Evolutionary conservation across 805 yeast genomes (phyloP).

Genomic region (Wickerhamomyces hampshirensis): DNA sequence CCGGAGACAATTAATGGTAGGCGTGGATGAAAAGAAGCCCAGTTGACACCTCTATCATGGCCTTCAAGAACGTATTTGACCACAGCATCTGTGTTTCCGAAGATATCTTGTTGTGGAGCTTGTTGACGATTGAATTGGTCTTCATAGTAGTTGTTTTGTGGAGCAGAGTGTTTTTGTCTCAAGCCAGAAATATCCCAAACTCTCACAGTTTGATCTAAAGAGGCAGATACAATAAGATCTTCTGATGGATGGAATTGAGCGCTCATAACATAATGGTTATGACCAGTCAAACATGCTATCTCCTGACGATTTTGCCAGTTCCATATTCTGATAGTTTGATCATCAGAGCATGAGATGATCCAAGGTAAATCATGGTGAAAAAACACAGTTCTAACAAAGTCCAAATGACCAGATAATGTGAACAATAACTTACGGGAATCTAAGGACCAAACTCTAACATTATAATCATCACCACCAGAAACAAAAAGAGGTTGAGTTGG

Average conservation of each 20-base stretch:
- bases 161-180: constrained; percentile 92
- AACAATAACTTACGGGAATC: constrained; percentile 87
- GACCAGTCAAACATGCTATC: constrained; percentile 95
- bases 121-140: constrained; percentile 46
- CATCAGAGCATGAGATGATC: constrained; percentile 95
- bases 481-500: constrained; percentile 97
- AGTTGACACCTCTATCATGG: constrained; percentile 96
- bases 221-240: constrained; percentile 91
- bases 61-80: constrained; percentile 96
- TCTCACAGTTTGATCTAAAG: constrained; percentile 96
- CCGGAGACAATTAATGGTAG: constrained; percentile 92
- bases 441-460: constrained; percentile 93
- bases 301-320: constrained; percentile 99
- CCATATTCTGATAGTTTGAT: constrained; percentile 98
- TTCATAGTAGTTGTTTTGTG: constrained; percentile 42
- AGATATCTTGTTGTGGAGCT: constrained; percentile 83
- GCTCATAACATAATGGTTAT: constrained; percentile 96
- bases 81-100: constrained; percentile 90
- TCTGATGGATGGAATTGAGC: constrained; percentile 97
- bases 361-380: constrained; percentile 97
- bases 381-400: constrained; percentile 88
- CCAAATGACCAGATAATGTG: constrained; percentile 90
- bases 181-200: constrained; percentile 98
- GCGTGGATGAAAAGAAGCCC: constrained; percentile 98
- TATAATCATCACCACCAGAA: constrained; percentile 96